Evolutionary conservation across 805 yeast genomes (phyloP).

Genomic region (Teunomyces lycoperdinae): DNA sequence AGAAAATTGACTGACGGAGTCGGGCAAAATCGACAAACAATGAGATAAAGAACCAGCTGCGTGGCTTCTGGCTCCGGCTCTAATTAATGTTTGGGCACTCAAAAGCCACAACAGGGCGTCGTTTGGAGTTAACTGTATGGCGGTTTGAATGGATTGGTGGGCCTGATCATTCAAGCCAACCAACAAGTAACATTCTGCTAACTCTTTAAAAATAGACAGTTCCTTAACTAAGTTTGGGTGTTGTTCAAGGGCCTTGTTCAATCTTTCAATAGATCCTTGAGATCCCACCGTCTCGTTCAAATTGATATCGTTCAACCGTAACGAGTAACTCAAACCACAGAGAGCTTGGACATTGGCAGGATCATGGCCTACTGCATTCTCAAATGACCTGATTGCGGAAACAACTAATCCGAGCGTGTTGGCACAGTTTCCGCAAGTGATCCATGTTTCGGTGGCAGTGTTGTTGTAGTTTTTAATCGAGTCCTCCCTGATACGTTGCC

Average conservation of each 20-base stretch:
- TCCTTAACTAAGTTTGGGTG: conserved; percentile 39
- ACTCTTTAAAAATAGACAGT: conserved; percentile 44
- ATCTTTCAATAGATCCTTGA: conserved; percentile 37
- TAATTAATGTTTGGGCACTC: conserved; percentile 47
- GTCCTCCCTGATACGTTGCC: conserved; percentile 7
- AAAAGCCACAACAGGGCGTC: conserved; percentile 49
- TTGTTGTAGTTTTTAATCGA: conserved; percentile 15
- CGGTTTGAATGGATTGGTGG: conserved; percentile 45
- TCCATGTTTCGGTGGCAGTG: conserved; percentile 44
- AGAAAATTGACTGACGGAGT: conserved; percentile 23
- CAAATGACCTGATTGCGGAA: conserved; percentile 44
- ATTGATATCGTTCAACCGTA: conserved; percentile 37
- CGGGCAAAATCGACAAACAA: conserved; percentile 42
- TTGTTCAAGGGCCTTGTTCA: conserved; percentile 36
- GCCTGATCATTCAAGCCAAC: conserved; percentile 51
- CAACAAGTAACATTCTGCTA: conserved; percentile 50
- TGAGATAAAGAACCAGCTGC: conserved; percentile 48
- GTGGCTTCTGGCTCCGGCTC: conserved; percentile 42
- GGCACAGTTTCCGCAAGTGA: conserved; percentile 47
- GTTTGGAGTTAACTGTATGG: conserved; percentile 33
- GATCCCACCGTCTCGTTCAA: conserved; percentile 39
- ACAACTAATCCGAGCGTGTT: conserved; percentile 35
- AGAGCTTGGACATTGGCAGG: conserved; percentile 41
- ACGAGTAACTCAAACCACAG: conserved; percentile 41
- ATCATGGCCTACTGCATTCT: conserved; percentile 41